These are phyloP conservation scores for Aschersonia sp. DNA, from an alignment of 2,329 filamentous ascomycete species.

Conservation along the genomic window DNA sequence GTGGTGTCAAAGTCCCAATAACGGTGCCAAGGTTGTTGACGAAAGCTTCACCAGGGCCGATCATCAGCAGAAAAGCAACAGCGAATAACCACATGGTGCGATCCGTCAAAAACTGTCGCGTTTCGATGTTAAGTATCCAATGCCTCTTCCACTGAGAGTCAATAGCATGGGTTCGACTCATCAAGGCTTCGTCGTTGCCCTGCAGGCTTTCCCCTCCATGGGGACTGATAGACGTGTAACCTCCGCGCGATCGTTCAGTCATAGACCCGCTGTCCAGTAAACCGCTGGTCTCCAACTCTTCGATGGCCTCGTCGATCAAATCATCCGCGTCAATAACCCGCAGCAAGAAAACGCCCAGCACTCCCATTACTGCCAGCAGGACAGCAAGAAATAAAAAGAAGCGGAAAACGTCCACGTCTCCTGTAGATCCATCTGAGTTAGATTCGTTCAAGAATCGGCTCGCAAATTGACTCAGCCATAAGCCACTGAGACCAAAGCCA, in stretches of 20 bases:
- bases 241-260: slow-evolving; percentile 39
- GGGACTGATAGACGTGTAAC: slow-evolving; percentile 49
- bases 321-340: slow-evolving; percentile 72
- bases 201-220: slow-evolving; percentile 28
- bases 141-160: slow-evolving; percentile 60
- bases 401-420: slow-evolving; percentile 60
- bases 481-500: slow-evolving; percentile 81
- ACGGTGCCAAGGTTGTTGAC: slow-evolving; percentile 96
- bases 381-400: slow-evolving; percentile 79
- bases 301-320: slow-evolving; percentile 78
- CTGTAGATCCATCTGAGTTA: slow-evolving; percentile 44
- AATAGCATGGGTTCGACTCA: slow-evolving; percentile 26
- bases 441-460: slow-evolving; percentile 63
- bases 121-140: slow-evolving; percentile 86
- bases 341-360: slow-evolving; percentile 61
- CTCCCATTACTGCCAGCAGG: slow-evolving; percentile 54
- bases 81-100: slow-evolving; percentile 95
- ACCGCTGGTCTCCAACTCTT: slow-evolving; percentile 82
- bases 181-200: slow-evolving; percentile 20
- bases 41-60: slow-evolving; percentile 92
- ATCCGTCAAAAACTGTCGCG: slow-evolving; percentile 69
- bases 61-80: slow-evolving; percentile 79
- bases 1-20: slow-evolving; percentile 68
- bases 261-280: slow-evolving; percentile 63
- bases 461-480: slow-evolving; percentile 89